A percentile compares a stretch with the other conserved stretches of the same genome.
phyloP scores from a whole-genome alignment of 805 yeast genomes.

The Sugiyamaella marilandica region DNA sequence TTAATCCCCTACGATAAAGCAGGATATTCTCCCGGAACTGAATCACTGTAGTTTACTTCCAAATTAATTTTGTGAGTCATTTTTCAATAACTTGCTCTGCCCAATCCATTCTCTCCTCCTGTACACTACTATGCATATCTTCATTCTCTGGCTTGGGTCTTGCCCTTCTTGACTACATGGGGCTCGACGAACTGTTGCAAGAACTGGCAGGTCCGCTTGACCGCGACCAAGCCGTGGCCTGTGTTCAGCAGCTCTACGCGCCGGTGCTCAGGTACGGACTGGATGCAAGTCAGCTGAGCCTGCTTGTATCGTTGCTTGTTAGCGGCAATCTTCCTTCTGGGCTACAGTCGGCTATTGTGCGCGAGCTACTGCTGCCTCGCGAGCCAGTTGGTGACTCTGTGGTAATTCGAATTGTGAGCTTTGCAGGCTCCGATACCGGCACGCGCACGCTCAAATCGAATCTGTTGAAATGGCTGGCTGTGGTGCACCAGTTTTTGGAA shows the following conservation, averaged over 20 bases:
- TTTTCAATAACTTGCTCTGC: too few species aligned
- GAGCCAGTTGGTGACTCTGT: constrained; percentile 25
- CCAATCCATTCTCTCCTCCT: too few species aligned
- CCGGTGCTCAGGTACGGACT: neutral
- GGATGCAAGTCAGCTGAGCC: neutral
- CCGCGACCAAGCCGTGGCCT: neutral
- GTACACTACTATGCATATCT: too few species aligned
- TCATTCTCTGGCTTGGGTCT: neutral
- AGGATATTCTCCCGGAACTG: too few species aligned
- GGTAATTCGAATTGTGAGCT: constrained; percentile 28
- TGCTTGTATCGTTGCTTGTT: neutral
- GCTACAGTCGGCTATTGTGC: constrained; percentile 6
- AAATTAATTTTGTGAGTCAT: too few species aligned
- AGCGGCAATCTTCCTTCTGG: constrained; percentile 7
- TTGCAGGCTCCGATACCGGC: constrained; percentile 6
- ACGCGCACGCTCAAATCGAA: constrained; percentile 12
- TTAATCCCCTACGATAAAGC: too few species aligned
- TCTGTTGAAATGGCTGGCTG: constrained; percentile 22
- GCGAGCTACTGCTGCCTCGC: constrained; percentile 18
- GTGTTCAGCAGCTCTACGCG: neutral
- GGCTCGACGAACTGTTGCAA: neutral
- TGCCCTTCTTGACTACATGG: neutral
- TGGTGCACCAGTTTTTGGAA: constrained; percentile 17
- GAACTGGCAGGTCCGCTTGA: neutral
- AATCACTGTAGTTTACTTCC: too few species aligned